Percentiles rank a stretch among this genome's conserved stretches.
Conservation (phyloP, 805 yeast genomes). For the Sugiyamaella boreocaroliniensis region DNA sequence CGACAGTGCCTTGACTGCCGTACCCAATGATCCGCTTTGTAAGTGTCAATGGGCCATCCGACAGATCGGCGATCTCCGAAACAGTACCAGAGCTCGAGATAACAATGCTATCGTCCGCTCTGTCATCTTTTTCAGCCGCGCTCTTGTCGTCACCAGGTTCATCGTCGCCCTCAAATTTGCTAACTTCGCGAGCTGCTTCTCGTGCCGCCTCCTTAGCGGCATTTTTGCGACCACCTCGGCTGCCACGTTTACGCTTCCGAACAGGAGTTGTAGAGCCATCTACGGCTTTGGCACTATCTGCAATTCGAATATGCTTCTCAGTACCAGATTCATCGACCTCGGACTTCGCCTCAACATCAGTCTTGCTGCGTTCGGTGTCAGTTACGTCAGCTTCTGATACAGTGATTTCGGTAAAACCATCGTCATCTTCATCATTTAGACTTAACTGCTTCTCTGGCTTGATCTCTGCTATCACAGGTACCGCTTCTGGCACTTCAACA, state of each 20-base stretch:
- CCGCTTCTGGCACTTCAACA: background rate
- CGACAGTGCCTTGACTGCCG: constrained; percentile 96
- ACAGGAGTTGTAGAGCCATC: constrained; percentile 16
- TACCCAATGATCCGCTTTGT: constrained; percentile 80
- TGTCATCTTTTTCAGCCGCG: background rate
- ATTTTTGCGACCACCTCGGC: constrained; percentile 71
- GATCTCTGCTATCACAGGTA: background rate
- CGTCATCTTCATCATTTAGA: background rate
- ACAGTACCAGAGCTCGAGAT: constrained; percentile 2
- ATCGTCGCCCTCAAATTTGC: constrained; percentile 5
- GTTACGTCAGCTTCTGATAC: background rate
- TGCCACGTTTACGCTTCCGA: constrained; percentile 74
- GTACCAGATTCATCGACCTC: background rate
- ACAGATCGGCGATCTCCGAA: constrained; percentile 8
- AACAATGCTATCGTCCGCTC: constrained; percentile 1
- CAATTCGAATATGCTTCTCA: constrained; percentile 1
- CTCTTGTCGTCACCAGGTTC: background rate
- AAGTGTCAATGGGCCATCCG: constrained; percentile 33
- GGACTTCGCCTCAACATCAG: background rate
- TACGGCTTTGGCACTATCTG: constrained; percentile 29
- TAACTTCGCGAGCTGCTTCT: constrained; percentile 4
- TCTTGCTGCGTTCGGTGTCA: constrained; percentile 1
- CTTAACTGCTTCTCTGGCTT: background rate
- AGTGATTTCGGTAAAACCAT: background rate
- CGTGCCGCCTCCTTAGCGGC: constrained; percentile 7